Evolutionary conservation across 768 basidiomycete species (phyloP), one percentile per base, ranked within the genome.

Genomic region (Xerocomellus intermedius): DNA sequence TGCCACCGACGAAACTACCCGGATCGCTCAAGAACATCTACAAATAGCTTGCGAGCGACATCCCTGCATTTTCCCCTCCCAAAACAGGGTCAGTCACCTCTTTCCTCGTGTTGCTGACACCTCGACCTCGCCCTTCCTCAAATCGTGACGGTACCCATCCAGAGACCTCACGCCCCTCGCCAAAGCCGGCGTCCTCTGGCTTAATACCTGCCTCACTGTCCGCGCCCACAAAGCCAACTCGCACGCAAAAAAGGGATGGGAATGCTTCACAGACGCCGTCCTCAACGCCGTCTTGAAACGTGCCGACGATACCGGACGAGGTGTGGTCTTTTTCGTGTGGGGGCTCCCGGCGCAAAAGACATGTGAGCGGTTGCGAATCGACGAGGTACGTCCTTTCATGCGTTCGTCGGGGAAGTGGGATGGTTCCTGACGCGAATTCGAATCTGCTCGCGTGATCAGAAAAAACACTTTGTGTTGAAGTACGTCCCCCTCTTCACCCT

Each of bases 241-340:
- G 37, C 91, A 94, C 70, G 71, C 84, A 10, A 83, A 83, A 55
- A 84, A 83, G 62, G 91, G n/a, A n/a, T n/a, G n/a, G n/a, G n/a
- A n/a, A n/a, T n/a, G n/a, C 16, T 87, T 94, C 63, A 93, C 91
- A 0, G 80, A 80, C n/a, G 81, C 84, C 49, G 82, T 83, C 7
- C 74, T 92, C 41, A 74, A 76, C 37, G 76, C 83, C 5, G 79
- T 91, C 42, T 61, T 79, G 35, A 56, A 70, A 17, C 72, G 73
- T 8, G 48, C 60, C 13, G 59, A 67, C 14, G 28, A 30, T 5
- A n/a, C 50, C 13, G 63, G 50, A 17, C 62, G 72, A 19, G 85
- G 88, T 10, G 80, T 92, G 10, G 89, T 91, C 26, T 86, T 94
- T 63, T 80, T 94, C 71, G 88, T 84, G 0, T 94, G 91, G 90